Conservation (phyloP, 306 rosid genomes). For the Dalbergia oliveri region DNA sequence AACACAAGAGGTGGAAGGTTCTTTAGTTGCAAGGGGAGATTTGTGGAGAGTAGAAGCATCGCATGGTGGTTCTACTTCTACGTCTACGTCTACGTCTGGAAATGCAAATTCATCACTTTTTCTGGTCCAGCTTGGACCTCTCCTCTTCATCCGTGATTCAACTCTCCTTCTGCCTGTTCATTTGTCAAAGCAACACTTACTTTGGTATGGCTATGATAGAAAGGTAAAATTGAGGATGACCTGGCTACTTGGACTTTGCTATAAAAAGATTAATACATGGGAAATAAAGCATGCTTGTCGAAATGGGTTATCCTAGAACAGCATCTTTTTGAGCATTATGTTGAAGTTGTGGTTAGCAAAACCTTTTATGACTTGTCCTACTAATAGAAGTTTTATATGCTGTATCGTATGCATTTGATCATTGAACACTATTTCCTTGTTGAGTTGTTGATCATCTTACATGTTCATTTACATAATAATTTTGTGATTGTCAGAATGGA, state of each 20-base stretch:
- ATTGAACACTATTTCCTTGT: constrained; percentile 2
- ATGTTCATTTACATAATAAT: constrained; percentile 30
- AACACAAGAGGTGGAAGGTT: constrained; percentile 82
- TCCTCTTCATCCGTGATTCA: constrained; percentile 90
- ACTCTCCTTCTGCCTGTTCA: constrained; percentile 96
- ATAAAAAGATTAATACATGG: not conserved
- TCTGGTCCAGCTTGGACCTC: constrained; percentile 96
- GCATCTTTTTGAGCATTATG: not conserved
- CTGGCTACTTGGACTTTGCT: constrained; percentile 7
- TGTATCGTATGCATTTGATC: constrained; percentile 17
- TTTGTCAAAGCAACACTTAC: constrained; percentile 93
- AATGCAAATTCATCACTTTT: constrained; percentile 83
- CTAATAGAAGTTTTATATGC: not conserved
- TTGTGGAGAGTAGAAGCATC: constrained; percentile 98
- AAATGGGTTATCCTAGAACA: constrained; percentile 27
- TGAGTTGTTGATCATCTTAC: not conserved
- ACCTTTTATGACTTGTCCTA: not conserved
- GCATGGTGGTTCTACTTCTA: constrained; percentile 74
- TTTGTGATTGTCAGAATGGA: constrained; percentile 74
- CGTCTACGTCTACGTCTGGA: constrained; percentile 82
- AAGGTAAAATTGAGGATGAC: constrained; percentile 69
- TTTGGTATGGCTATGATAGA: constrained; percentile 98
- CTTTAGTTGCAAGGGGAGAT: constrained; percentile 94
- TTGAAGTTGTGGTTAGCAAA: constrained; percentile 14
- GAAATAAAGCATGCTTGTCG: constrained; percentile 17